phyloP scores from a whole-genome alignment of 345 rosid genomes.

The Bruguiera sexangula region DNA sequence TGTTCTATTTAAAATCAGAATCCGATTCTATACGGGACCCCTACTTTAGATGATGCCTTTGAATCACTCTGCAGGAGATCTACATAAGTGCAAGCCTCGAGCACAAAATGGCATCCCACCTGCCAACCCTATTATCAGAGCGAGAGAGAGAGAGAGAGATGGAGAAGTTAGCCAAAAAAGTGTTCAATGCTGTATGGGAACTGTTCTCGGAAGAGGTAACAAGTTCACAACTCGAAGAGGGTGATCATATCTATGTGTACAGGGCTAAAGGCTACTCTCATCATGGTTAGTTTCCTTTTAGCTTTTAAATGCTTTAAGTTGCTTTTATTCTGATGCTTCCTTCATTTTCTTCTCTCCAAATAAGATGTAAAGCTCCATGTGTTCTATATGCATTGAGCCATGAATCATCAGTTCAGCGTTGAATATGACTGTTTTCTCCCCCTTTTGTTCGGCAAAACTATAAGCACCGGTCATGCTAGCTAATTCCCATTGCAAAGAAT shows the following conservation, averaged over 20 bases:
- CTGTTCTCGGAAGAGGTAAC: neutral
- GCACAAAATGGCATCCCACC: neutral
- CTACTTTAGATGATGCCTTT: neutral
- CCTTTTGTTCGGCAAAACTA: too few relatives aligned
- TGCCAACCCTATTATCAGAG: neutral
- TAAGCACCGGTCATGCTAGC: neutral
- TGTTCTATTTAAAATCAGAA: neutral
- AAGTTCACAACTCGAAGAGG: neutral
- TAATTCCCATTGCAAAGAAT: neutral
- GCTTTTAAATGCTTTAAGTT: neutral
- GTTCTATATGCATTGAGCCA: neutral
- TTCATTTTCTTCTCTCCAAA: neutral
- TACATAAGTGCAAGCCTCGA: neutral
- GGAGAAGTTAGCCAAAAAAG: neutral
- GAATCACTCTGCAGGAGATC: neutral
- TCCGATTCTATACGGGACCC: neutral
- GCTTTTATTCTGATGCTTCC: neutral
- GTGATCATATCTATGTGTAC: neutral
- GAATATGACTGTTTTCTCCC: too few relatives aligned
- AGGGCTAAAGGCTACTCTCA: neutral
- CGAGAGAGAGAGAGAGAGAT: neutral
- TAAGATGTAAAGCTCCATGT: neutral
- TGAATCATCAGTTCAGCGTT: neutral
- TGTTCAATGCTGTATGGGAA: neutral
- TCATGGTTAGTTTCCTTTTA: neutral